Base-by-base conservation (phyloP, 306 rosid species). In the Acmispon strigosus region DNA sequence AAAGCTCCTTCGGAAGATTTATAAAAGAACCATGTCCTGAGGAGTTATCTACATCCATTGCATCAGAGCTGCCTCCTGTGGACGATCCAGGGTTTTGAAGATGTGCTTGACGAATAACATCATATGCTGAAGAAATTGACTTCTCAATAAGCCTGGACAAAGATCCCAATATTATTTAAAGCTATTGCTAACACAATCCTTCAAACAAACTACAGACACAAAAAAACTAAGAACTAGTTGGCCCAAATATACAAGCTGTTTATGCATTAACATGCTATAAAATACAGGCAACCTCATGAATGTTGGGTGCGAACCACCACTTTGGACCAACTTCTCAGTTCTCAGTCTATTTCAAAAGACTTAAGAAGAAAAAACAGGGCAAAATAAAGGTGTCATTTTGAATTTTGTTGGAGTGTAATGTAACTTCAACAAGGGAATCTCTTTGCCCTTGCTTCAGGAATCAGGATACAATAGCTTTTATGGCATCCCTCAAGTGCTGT, bases 1-100 rank as follows among this genome's bases (percentile, higher is more conserved):
- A 94, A 73, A 90, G 83, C 61, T 94, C 97, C 71, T 83, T 89
- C 0, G 96, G 91, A 55, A 94, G 95, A 79, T 87, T 91, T 50
- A 94, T 60, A 59, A 79, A 83, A 77, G 86, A 83, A 13, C 76
- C 61, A 54, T 11, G 82, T 50, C 59, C 69, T 8, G 84, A 76
- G 41, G 84, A 73, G 47, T 65, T 79, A 64, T 77, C 84, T 20
- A 80, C 55, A 42, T 76, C 85, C 80, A 76, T 78, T 24, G 69
- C 59, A 72, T 88, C 95, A 70, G 29, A 32, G 75, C 88, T 70
- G 55, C 77, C 77, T 65, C 88, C 95, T 4, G 83, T 75, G 15
- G 89, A 84, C 24, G 82, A 80, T 55, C 84, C 92, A 72, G 77
- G 58, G 69, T 62, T 84, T 71, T 67, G 92, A 67, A 78, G 49